phyloP scores from a whole-genome alignment of 768 basidiomycete species.

The Amanita subjunquillea region DNA sequence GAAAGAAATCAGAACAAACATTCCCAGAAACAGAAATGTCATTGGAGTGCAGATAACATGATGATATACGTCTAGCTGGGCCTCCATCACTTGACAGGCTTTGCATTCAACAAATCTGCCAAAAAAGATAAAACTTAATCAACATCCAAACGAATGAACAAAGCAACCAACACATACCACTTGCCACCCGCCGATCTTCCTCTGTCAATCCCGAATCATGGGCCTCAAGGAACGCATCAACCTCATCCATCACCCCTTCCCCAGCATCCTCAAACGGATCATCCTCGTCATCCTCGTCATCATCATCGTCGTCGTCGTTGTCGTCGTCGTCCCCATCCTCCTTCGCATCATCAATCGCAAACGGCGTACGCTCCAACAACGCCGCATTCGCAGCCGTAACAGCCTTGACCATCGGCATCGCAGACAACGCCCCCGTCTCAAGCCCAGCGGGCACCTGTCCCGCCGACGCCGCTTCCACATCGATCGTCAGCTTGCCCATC shows the following conservation, averaged over 20 bases:
- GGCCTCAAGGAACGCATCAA: slow-evolving; percentile 90
- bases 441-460: slow-evolving; percentile 22
- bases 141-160: slow-evolving; percentile 18
- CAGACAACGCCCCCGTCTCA: slow-evolving; percentile 34
- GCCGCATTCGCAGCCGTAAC: slow-evolving; percentile 74
- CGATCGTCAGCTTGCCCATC: slow-evolving; percentile 29
- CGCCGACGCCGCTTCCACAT: slow-evolving; percentile 22
- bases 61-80: too few species aligned
- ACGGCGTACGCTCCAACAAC: slow-evolving; percentile 85
- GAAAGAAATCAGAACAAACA: too few species aligned
- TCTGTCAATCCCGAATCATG: slow-evolving; percentile 81
- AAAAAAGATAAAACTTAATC: slow-evolving; percentile 18
- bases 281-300: slow-evolving; percentile 24
- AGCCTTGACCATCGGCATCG: slow-evolving; percentile 60
- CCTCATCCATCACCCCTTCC: slow-evolving; percentile 76
- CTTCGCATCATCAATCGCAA: slow-evolving; percentile 93
- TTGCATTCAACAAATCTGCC: neutral
- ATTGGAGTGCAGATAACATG: too few species aligned
- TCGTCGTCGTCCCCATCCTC: slow-evolving; percentile 52
- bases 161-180: slow-evolving; percentile 34
- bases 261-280: slow-evolving; percentile 38
- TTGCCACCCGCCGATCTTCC: slow-evolving; percentile 67
- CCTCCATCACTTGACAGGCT: too few species aligned
- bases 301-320: slow-evolving; percentile 29
- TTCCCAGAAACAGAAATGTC: too few species aligned